These are phyloP conservation scores for Vanrija sp. DNA, from an alignment of 1,284 basidiomycete genomes.

Conservation along the genomic window DNA sequence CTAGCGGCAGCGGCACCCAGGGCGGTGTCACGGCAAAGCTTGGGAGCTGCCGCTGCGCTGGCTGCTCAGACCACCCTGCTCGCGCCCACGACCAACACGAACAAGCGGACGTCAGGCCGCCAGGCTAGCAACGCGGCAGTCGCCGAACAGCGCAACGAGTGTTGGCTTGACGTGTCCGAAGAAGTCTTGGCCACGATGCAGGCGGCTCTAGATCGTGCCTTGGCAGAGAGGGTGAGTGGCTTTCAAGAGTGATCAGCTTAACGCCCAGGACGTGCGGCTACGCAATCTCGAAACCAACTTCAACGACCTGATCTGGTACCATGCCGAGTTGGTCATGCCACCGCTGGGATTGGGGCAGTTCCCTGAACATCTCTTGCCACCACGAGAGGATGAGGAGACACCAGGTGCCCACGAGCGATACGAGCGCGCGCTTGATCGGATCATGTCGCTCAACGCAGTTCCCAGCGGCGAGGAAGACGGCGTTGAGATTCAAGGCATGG, in stretches of 20 bases:
- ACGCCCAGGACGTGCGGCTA: constrained; percentile 27
- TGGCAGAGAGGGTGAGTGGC: constrained; percentile 36
- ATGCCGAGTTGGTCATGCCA: constrained; percentile 41
- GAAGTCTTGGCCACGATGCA: constrained; percentile 33
- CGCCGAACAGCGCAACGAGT: not conserved
- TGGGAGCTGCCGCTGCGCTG: not conserved
- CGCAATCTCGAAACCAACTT: constrained; percentile 33
- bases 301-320: constrained; percentile 40
- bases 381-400: constrained; percentile 23
- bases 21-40: not conserved
- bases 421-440: constrained; percentile 23
- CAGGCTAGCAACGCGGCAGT: not conserved
- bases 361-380: constrained; percentile 32
- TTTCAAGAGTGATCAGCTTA: not conserved
- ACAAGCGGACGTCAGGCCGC: constrained; percentile 11
- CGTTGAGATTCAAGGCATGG: constrained; percentile 31
- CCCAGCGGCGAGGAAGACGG: constrained; percentile 17
- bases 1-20: constrained; percentile 1
- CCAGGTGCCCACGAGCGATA: constrained; percentile 30
- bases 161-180: constrained; percentile 38
- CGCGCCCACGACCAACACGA: constrained; percentile 12
- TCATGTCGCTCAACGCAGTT: constrained; percentile 24
- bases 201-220: constrained; percentile 23
- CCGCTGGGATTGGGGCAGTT: constrained; percentile 23
- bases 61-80: not conserved